Conservation (phyloP, 495 filamentous ascomycete species). For the Penicillium verhagenii region DNA sequence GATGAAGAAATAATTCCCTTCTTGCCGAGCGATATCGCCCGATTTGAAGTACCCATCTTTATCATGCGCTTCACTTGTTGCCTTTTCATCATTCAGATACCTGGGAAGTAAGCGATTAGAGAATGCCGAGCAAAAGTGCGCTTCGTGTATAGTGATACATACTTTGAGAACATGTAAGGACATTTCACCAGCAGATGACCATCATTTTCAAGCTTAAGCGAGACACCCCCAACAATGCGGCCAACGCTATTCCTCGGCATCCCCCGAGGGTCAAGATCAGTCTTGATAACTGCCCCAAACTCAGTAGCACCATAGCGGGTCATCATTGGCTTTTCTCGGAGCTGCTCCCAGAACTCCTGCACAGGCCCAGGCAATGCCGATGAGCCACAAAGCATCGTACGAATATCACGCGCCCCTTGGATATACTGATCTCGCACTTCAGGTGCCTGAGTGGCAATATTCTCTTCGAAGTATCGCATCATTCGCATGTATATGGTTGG, state of each 20-base stretch:
- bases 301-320: constrained; percentile 50
- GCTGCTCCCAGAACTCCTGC: constrained; percentile 43
- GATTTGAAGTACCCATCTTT: constrained; percentile 47
- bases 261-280: constrained; percentile 30
- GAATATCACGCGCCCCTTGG: constrained; percentile 36
- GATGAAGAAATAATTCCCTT: constrained; percentile 49
- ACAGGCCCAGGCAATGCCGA: constrained; percentile 46
- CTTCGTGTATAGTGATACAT: no score
- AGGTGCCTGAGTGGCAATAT: constrained; percentile 20
- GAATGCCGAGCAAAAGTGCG: no score
- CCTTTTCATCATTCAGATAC: constrained; percentile 43
- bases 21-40: constrained; percentile 47
- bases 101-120: constrained; percentile 9
- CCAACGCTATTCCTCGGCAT: constrained; percentile 40
- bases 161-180: constrained; percentile 46
- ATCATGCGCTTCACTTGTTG: constrained; percentile 33
- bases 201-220: constrained; percentile 35
- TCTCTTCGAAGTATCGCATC: constrained; percentile 44
- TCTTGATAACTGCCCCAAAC: constrained; percentile 47
- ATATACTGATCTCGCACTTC: constrained; percentile 31
- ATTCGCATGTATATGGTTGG: constrained; percentile 54
- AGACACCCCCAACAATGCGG: constrained; percentile 38
- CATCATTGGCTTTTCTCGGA: constrained; percentile 40
- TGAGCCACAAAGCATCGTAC: constrained; percentile 46
- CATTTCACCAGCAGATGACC: constrained; percentile 40